Evolutionary conservation across 208 protist genomes (phyloP).

Genomic region (Leishmania braziliensis): DNA sequence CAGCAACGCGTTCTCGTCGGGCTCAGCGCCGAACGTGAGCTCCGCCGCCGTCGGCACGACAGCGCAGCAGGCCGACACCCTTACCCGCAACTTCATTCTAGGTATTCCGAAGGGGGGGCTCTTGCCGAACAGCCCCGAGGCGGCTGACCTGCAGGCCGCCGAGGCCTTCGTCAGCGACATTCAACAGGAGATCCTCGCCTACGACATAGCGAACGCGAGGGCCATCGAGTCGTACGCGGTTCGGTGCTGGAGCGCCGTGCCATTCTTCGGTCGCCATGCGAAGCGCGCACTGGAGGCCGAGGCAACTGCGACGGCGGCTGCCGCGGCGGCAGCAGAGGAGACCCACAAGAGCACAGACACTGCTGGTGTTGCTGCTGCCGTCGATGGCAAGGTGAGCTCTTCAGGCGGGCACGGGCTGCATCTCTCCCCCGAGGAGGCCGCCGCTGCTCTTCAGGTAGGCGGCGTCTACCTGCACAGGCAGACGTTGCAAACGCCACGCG

Average conservation of each 20-base stretch:
- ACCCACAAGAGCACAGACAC: not conserved
- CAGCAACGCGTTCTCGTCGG: conserved; percentile 13
- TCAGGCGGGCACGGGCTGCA: conserved; percentile 14
- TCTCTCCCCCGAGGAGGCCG: conserved; percentile 25
- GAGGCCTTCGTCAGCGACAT: conserved; percentile 83
- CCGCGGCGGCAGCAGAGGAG: not conserved
- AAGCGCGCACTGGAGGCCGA: conserved; percentile 39
- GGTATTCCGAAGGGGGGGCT: conserved; percentile 70
- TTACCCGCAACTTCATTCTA: conserved; percentile 75
- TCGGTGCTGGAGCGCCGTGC: conserved; percentile 58
- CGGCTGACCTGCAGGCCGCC: conserved; percentile 67
- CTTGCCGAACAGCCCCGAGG: conserved; percentile 52
- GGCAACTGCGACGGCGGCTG: conserved; percentile 22
- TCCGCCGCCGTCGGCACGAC: conserved; percentile 28
- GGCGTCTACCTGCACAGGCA: conserved; percentile 45
- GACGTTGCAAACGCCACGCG: conserved; percentile 27
- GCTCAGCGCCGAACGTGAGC: conserved; percentile 16
- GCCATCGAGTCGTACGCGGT: conserved; percentile 75
- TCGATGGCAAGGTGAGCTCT: not conserved
- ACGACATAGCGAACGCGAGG: conserved; percentile 81
- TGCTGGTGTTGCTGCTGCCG: not conserved
- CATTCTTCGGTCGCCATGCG: conserved; percentile 56
- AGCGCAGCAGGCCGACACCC: conserved; percentile 48
- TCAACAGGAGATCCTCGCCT: conserved; percentile 77
- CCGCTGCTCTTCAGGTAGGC: conserved; percentile 32